phyloP scores from a whole-genome alignment of 2,329 filamentous ascomycete species.

The Epichloe sp. region DNA sequence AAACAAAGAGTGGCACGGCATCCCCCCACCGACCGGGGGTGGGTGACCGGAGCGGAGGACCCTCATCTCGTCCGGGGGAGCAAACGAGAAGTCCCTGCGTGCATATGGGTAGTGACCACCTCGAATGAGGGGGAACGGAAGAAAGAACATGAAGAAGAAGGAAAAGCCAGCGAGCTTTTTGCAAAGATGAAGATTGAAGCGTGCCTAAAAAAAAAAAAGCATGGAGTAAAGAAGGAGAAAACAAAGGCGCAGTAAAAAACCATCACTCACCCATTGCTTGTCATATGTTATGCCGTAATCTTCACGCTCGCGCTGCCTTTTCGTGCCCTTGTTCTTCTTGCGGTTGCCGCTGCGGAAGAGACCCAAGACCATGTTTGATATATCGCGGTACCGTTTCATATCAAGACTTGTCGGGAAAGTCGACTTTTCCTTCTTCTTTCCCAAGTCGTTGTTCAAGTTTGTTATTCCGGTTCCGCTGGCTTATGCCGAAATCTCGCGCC shows the following conservation, averaged over 20 bases:
- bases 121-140: not conserved
- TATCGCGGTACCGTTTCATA: too few species aligned
- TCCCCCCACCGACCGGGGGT: too few species aligned
- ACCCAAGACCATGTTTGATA: not conserved
- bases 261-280: conserved; percentile 35
- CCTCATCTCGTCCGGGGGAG: too few species aligned
- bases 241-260: not conserved
- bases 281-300: conserved; percentile 16
- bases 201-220: not conserved
- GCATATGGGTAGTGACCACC: not conserved
- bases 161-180: not conserved
- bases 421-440: too few species aligned
- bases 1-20: too few species aligned
- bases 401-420: not conserved
- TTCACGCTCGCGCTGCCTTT: conserved; percentile 8
- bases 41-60: too few species aligned
- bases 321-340: not conserved
- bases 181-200: not conserved
- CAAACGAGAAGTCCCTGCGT: too few species aligned
- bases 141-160: not conserved
- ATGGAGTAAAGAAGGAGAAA: not conserved
- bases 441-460: too few species aligned
- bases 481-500: not conserved
- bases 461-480: not conserved
- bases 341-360: not conserved